These are phyloP conservation scores for Entomortierella beljakovae DNA, from an alignment of 192 early-diverging fungal species.

Conservation along the genomic window DNA sequence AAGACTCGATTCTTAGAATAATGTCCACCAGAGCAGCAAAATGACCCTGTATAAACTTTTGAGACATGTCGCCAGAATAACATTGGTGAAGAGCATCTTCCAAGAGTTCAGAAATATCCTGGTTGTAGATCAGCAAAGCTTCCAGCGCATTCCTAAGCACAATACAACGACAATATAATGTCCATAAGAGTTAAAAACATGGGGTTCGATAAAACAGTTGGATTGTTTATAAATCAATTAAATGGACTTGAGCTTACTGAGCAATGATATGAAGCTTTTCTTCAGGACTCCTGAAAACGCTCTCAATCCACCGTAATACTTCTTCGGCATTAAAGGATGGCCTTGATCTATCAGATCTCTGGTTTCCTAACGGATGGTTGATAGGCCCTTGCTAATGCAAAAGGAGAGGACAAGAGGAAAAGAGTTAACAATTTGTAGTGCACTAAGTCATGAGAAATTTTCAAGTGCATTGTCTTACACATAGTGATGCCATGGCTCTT, in stretches of 20 bases:
- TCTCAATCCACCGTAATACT: constrained; percentile 72
- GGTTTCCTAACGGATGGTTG: constrained; percentile 21
- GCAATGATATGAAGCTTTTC: constrained; percentile 65
- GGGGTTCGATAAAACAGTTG: no score
- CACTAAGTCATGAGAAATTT: no score
- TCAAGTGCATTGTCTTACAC: constrained; percentile 56
- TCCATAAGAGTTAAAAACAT: no score
- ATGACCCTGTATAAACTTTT: constrained; percentile 74
- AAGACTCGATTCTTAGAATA: constrained; percentile 67
- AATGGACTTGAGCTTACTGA: constrained; percentile 44
- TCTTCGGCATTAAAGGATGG: constrained; percentile 65
- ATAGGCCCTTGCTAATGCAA: constrained; percentile 60
- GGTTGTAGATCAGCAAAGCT: constrained; percentile 73
- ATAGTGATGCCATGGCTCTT: constrained; percentile 91
- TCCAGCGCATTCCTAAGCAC: constrained; percentile 70
- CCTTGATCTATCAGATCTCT: constrained; percentile 11
- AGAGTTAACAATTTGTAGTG: no score
- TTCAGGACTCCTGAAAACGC: constrained; percentile 70
- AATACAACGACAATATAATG: neutral
- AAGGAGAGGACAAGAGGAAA: neutral
- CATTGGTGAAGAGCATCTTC: constrained; percentile 76
- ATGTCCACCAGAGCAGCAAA: constrained; percentile 83
- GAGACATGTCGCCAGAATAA: constrained; percentile 73
- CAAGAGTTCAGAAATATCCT: constrained; percentile 65
- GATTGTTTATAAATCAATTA: no score